Evolutionary conservation across 345 rosid species (phyloP).

Genomic region (Eucalyptus pauciflora): DNA sequence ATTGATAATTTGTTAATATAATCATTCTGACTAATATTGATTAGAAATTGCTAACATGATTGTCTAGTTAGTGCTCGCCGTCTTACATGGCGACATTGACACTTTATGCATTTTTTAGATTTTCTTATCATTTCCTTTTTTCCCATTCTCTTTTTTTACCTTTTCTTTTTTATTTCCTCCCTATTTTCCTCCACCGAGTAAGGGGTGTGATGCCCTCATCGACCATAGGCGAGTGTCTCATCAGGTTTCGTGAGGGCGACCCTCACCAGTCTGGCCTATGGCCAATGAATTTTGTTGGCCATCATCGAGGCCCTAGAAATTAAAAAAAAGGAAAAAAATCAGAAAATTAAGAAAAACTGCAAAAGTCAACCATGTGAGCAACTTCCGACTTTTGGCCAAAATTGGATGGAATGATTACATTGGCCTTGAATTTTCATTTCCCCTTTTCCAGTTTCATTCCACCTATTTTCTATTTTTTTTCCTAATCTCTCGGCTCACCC

Average conservation of each 20-base stretch:
- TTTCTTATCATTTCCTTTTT: neutral
- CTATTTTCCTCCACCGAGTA: neutral
- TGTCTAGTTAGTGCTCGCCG: rapidly evolving
- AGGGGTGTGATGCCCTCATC: neutral
- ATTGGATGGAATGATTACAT: no score
- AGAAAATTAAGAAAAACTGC: neutral
- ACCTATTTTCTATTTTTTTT: neutral
- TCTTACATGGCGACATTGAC: neutral
- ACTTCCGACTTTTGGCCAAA: neutral
- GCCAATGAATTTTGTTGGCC: rapidly evolving
- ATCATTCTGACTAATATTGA: neutral
- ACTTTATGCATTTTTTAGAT: neutral
- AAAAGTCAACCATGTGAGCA: neutral
- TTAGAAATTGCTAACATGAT: rapidly evolving
- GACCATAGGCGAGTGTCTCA: neutral
- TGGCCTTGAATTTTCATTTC: neutral
- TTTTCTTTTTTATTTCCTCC: neutral
- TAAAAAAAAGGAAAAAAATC: rapidly evolving
- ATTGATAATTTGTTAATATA: neutral
- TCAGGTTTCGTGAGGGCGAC: neutral
- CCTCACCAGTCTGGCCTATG: rapidly evolving
- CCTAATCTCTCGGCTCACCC: neutral
- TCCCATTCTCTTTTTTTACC: neutral
- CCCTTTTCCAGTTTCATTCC: neutral
- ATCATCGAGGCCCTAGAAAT: neutral